Base-by-base conservation (phyloP, 805 yeast genomes). In the Pichia paraexigua region DNA sequence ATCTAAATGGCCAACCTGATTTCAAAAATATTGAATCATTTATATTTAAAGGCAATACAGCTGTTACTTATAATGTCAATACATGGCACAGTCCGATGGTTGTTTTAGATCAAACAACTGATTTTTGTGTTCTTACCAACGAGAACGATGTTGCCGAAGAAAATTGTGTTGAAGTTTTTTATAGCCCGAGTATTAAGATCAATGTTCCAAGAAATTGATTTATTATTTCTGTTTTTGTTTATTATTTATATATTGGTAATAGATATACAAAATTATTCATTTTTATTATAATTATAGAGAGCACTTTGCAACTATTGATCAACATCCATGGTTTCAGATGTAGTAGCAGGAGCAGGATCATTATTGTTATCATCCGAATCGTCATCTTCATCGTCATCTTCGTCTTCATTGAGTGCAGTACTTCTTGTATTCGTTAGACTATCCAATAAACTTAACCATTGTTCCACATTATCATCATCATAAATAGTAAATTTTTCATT, bases 31-130 rank as follows among this genome's bases (percentile, higher is more conserved):
- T 83, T 12, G 75, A 71, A 56, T 96, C 95, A 0, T 91, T 90
- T 60, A 57, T 80, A 7, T 87, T 91, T 57, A 75, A 70, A 50
- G 96, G 96, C 0, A 83, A 87, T 63, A 96, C 90, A 62, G 87
- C 96, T 0, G 89, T 91, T 5, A 91, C 97, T 0, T 90, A 90
- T 64, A 95, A 90, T 0, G 79, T 77, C 13, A 88, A 85, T 1
- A 79, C 84, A 5, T 91, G 98, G 98, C 98, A 91, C 64, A 96
- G 97, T 0, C 97, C 98, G 3, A 91, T 91, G 98, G 84, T 92
- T 22, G 92, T 88, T 2, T 65, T 89, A 11, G 84, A 82, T 35
- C 80, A 77, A 25, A 54, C 60, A 39, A 69, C 83, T 15, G 96
- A 92, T 62, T 92, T 91, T 69, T 91, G 88, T 2, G 97, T 92